Base-by-base conservation (phyloP, 139 green algal species). In the Auxenochlorella pyrenoidosa region DNA sequence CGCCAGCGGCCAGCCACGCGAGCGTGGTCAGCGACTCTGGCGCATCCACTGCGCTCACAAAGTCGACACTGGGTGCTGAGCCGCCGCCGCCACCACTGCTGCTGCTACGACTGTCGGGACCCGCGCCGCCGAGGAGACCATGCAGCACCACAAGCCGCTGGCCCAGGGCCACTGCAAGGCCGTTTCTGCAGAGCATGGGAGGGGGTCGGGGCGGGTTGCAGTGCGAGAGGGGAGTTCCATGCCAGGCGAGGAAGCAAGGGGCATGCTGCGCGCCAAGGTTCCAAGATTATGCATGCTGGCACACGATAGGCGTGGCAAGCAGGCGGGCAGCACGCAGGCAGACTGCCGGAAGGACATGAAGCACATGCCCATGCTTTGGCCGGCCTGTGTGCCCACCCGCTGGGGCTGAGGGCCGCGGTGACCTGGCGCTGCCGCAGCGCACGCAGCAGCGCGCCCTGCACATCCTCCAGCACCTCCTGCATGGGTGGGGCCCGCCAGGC, bases 11-110 rank as follows among this genome's bases (percentile, higher is more conserved):
- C 28, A 87, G 36, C 85, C 85, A 91, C 1, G 60, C 73, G 18
- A 88, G 41, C 4, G 86, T 22, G 19, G 84, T 89, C 3, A 92
- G 60, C 41, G 60, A 32, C 36, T 92, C 89, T 1, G 86, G 54
- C 19, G 47, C 75, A 34, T 82, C 38, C 30, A 89, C 41, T 0
- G 79, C 75, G 12, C 75, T 85, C 32, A 47, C 76, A 71, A 91
- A 88, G 22, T 84, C 51, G 13, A 86, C 60, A 26, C 54, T 41
- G 38, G 28, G 28, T 5, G 34, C 43, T 77, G 19, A 34, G 82
- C 21, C 12, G 38, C 73, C 78, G 72, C 58, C 4, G 28, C 47
- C 36, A 54, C 47, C 65, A 26, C 47, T 38, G 47, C 36, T n/a
- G 72, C 58, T 12, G 28, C 47, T 26, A 54, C 47, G 44, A 26